Percentiles rank a stretch among this genome's conserved stretches.
These are phyloP conservation scores for Eucalyptus sp. DNA, from an alignment of 345 rosid genomes.

Conservation along the genomic window DNA sequence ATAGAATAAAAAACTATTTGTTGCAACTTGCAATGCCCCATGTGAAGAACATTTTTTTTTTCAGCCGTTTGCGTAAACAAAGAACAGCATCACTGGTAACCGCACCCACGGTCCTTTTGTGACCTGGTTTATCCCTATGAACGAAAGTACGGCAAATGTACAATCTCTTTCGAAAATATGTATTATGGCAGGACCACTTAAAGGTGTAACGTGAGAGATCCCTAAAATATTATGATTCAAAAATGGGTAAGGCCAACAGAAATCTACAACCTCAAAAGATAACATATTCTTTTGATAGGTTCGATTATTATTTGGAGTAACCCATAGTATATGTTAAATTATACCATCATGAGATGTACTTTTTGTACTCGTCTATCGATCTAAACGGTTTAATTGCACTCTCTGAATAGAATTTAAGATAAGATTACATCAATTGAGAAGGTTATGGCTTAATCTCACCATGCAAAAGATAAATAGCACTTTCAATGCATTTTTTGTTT, in stretches of 20 bases:
- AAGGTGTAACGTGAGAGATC: no score
- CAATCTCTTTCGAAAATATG: neutral
- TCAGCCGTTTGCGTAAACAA: neutral
- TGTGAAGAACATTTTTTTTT: neutral
- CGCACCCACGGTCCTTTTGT: neutral
- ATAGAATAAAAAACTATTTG: neutral
- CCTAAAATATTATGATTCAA: no score
- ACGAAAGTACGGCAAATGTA: neutral
- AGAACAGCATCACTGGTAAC: no score
- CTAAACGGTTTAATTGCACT: no score
- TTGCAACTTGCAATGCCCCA: neutral
- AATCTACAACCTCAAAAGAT: no score
- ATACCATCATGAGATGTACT: neutral
- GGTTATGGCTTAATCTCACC: neutral
- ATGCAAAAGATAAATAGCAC: neutral
- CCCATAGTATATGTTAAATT: no score
- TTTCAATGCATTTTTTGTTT: neutral
- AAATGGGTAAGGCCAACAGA: no score
- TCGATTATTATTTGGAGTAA: neutral
- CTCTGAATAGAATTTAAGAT: no score
- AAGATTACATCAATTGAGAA: neutral
- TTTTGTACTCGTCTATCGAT: accelerated
- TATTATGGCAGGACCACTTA: neutral
- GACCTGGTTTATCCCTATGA: neutral
- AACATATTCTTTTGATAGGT: no score